Conservation (phyloP, 2,329 filamentous ascomycete genomes). For the Rhynchosporium agropyri region DNA sequence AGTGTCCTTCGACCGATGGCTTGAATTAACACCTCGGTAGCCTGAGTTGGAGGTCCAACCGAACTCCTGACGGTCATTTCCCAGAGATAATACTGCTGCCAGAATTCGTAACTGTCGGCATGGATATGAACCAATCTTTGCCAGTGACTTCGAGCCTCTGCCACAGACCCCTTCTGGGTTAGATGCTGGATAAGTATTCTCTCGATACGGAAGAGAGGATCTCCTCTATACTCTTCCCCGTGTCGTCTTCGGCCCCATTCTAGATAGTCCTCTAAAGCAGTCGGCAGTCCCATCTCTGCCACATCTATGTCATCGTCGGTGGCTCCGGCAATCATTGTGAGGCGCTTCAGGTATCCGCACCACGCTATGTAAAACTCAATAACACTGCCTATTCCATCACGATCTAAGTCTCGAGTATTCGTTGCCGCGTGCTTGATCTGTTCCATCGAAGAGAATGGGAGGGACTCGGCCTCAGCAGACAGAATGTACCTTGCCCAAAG, state of each 20-base stretch:
- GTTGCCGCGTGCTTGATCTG: constrained; percentile 92
- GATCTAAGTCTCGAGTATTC: constrained; percentile 79
- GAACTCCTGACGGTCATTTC: constrained; percentile 64
- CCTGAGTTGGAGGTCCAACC: constrained; percentile 61
- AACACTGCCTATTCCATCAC: constrained; percentile 82
- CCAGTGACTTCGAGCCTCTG: constrained; percentile 78
- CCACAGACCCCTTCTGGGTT: constrained; percentile 77
- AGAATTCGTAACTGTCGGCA: constrained; percentile 86
- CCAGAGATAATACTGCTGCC: constrained; percentile 90
- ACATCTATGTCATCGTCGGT: constrained; percentile 84
- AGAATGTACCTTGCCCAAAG: constrained; percentile 91
- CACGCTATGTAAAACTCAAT: constrained; percentile 91
- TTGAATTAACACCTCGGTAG: constrained; percentile 75
- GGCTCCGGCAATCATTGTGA: constrained; percentile 73
- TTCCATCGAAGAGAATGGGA: constrained; percentile 79
- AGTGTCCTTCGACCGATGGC: constrained; percentile 65
- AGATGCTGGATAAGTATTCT: constrained; percentile 91
- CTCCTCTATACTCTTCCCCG: constrained; percentile 76
- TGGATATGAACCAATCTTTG: constrained; percentile 68
- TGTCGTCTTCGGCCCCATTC: constrained; percentile 74
- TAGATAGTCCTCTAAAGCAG: constrained; percentile 82
- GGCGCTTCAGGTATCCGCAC: constrained; percentile 90
- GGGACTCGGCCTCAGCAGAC: constrained; percentile 76
- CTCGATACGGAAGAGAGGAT: constrained; percentile 85
- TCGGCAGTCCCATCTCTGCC: constrained; percentile 84